Evolutionary conservation across 75 land plant species (phyloP).

Genomic region (Sequoia sempervirens): DNA sequence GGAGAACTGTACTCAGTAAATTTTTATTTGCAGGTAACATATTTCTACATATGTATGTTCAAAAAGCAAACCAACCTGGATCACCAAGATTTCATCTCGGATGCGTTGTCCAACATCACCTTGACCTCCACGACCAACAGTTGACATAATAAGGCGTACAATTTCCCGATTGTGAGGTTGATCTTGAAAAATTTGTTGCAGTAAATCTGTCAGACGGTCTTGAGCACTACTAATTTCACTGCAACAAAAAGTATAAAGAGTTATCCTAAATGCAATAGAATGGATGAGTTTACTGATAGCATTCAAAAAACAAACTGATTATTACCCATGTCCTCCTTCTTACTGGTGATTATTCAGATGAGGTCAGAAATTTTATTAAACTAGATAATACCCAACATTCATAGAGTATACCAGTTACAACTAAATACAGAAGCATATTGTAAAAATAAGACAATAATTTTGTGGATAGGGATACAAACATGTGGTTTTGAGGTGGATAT

Average conservation of each 20-base stretch:
- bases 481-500: background rate
- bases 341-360: background rate
- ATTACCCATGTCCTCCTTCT: background rate
- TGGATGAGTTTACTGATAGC: background rate
- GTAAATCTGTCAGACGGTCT: slow-evolving; percentile 78
- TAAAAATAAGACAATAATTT: background rate
- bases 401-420: background rate
- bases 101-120: slow-evolving; percentile 99
- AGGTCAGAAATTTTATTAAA: background rate
- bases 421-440: background rate
- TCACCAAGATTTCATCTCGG: slow-evolving; percentile 95
- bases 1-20: background rate
- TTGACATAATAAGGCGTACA: slow-evolving; percentile 78
- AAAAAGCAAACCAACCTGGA: slow-evolving; percentile 57
- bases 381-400: background rate
- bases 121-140: slow-evolving; percentile 97
- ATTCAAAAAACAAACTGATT: background rate
- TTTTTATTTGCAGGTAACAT: background rate
- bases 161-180: slow-evolving; percentile 74
- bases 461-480: background rate
- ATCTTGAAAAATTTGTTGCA: slow-evolving; percentile 48
- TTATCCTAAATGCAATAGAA: slow-evolving; percentile 1
- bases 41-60: background rate
- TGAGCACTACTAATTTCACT: slow-evolving; percentile 98
- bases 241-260: slow-evolving; percentile 18